These are phyloP conservation scores for Eucommia ulmoides DNA, from an alignment of 257 asterid species.

Conservation along the genomic window DNA sequence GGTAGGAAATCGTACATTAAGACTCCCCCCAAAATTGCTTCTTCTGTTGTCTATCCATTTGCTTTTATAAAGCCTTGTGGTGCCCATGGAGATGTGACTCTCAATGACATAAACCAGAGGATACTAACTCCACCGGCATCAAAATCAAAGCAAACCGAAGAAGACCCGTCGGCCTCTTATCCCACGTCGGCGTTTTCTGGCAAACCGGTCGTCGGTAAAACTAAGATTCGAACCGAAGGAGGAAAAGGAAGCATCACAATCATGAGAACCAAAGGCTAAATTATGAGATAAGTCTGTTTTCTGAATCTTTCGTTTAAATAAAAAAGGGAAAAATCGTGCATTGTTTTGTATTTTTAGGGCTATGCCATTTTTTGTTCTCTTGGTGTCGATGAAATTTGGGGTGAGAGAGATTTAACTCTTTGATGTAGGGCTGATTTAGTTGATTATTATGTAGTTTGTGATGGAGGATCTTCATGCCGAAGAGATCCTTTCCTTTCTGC, in stretches of 20 bases:
- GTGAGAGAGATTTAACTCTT: no score
- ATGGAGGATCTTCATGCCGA: no score
- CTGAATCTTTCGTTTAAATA: no score
- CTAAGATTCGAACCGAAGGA: conserved; percentile 20
- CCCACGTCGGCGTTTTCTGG: conserved; percentile 32
- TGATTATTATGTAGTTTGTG: no score
- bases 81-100: conserved; percentile 22
- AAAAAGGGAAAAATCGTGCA: no score
- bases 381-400: no score
- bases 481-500: no score
- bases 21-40: conserved; percentile 5
- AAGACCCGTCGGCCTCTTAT: conserved; percentile 10
- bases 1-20: conserved; percentile 15
- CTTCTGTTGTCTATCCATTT: conserved; percentile 27
- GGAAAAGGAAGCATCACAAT: conserved; percentile 29
- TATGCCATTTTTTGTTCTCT: no score
- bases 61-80: conserved; percentile 22
- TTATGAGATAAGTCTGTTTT: no score
- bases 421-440: no score
- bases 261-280: conserved; percentile 26
- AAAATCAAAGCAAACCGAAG: conserved; percentile 3
- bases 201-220: conserved; percentile 24
- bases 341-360: no score
- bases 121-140: conserved; percentile 13
- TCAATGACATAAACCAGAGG: conserved; percentile 22